phyloP scores from a whole-genome alignment of 2,329 filamentous ascomycete genomes.

The Penicillium hordei region DNA sequence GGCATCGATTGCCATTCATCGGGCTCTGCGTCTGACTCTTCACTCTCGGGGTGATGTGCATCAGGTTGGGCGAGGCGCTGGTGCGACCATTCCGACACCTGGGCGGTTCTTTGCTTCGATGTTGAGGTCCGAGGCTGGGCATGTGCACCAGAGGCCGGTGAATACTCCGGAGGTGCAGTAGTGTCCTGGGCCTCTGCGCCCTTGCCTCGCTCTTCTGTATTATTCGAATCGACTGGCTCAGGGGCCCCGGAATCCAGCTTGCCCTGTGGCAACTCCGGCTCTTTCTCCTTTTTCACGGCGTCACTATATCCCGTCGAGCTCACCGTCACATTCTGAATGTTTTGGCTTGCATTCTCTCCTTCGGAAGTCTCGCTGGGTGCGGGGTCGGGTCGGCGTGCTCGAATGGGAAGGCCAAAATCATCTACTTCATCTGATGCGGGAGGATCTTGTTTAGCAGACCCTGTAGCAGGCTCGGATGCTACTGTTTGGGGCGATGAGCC shows the following conservation, averaged over 20 bases:
- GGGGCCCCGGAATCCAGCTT: not conserved
- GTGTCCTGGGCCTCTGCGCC: slow-evolving; percentile 5
- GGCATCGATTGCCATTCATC: slow-evolving; percentile 95
- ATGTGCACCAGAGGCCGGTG: slow-evolving; percentile 3
- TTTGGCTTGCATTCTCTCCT: slow-evolving; percentile 21
- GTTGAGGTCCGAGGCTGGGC: slow-evolving; percentile 18
- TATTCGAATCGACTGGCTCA: not conserved
- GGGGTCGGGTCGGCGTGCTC: slow-evolving; percentile 21
- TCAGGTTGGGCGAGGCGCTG: slow-evolving; percentile 66
- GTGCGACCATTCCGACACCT: slow-evolving; percentile 84
- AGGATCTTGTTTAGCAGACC: slow-evolving; percentile 4
- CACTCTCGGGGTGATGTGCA: slow-evolving; percentile 38
- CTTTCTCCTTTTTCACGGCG: not conserved
- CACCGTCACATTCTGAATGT: slow-evolving; percentile 16
- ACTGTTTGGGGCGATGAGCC: slow-evolving; percentile 11
- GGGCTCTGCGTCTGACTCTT: slow-evolving; percentile 55
- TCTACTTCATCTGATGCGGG: slow-evolving; percentile 29
- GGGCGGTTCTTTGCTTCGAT: slow-evolving; percentile 28
- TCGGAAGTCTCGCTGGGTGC: slow-evolving; percentile 17
- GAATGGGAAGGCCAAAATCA: slow-evolving; percentile 44
- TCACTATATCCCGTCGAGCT: not conserved
- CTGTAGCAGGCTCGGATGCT: slow-evolving; percentile 2
- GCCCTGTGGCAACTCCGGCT: not conserved
- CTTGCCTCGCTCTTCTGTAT: slow-evolving; percentile 5
- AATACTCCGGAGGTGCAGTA: slow-evolving; percentile 10